phyloP scores from a whole-genome alignment of 2,329 filamentous ascomycete genomes.

The Aspergillus sp. region DNA sequence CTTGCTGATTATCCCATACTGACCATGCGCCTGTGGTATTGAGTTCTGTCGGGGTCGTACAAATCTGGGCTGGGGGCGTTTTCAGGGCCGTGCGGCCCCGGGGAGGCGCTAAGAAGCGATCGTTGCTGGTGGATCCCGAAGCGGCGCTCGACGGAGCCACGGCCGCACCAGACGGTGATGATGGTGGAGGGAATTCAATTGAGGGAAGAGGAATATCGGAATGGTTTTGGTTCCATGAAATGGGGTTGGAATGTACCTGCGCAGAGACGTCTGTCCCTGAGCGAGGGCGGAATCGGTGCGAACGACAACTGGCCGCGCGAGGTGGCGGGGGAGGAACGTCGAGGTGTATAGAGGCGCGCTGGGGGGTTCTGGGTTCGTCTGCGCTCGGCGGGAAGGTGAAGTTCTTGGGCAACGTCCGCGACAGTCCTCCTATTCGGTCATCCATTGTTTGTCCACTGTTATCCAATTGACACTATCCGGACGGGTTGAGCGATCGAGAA shows the following conservation, averaged over 20 bases:
- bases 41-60: slow-evolving; percentile 28
- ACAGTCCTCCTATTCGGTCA: slow-evolving; percentile 33
- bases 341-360: slow-evolving; percentile 32
- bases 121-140: slow-evolving; percentile 21
- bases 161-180: slow-evolving; percentile 16
- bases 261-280: slow-evolving; percentile 32
- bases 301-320: slow-evolving; percentile 37
- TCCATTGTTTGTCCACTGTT: slow-evolving; percentile 22
- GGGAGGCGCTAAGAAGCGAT: slow-evolving; percentile 35
- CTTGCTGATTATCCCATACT: slow-evolving; percentile 23
- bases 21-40: slow-evolving; percentile 24
- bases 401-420: slow-evolving; percentile 42
- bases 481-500: not conserved
- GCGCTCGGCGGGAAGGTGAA: slow-evolving; percentile 36
- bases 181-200: slow-evolving; percentile 29
- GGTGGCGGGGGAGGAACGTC: slow-evolving; percentile 41
- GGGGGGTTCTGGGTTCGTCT: slow-evolving; percentile 37
- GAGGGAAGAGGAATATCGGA: slow-evolving; percentile 39
- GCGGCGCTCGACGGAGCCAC: slow-evolving; percentile 15
- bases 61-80: slow-evolving; percentile 42
- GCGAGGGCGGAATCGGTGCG: slow-evolving; percentile 34
- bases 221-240: slow-evolving; percentile 24
- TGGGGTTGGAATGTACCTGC: slow-evolving; percentile 24
- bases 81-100: slow-evolving; percentile 32
- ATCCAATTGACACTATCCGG: not conserved